Percentiles rank a stretch among this genome's conserved stretches.
phyloP scores from a whole-genome alignment of 345 rosid species.

The Boechera retrofracta region DNA sequence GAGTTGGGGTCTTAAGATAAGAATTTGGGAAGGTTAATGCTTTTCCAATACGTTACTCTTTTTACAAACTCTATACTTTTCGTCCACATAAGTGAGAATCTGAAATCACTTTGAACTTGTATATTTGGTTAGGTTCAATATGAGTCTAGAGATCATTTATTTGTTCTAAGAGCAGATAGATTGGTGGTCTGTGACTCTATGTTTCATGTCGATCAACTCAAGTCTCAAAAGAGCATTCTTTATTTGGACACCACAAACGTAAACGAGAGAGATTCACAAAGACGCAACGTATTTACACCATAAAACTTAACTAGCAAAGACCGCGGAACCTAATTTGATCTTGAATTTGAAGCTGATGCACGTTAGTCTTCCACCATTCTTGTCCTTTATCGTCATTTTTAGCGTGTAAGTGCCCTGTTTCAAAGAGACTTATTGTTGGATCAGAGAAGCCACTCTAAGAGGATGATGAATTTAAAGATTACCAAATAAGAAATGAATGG shows the following conservation, averaged over 20 bases:
- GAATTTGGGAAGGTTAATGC: too few species aligned
- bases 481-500: neutral
- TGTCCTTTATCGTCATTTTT: conserved; percentile 58
- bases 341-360: conserved; percentile 66
- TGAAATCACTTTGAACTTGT: too few species aligned
- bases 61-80: too few species aligned
- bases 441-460: neutral
- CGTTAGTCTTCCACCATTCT: conserved; percentile 47
- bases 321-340: conserved; percentile 16
- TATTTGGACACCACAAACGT: conserved; percentile 32
- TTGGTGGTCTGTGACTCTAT: neutral
- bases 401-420: conserved; percentile 68
- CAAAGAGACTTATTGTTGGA: conserved; percentile 4
- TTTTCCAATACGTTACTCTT: too few species aligned
- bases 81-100: too few species aligned
- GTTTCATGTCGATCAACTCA: neutral
- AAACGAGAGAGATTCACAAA: conserved; percentile 6
- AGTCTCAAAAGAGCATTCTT: neutral
- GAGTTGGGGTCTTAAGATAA: too few species aligned
- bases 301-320: conserved; percentile 33
- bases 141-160: too few species aligned
- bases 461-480: neutral
- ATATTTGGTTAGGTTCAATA: too few species aligned
- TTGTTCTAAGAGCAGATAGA: neutral
- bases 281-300: neutral